phyloP scores from a whole-genome alignment of 140 eudicot species.

The Artemisia princeps region DNA sequence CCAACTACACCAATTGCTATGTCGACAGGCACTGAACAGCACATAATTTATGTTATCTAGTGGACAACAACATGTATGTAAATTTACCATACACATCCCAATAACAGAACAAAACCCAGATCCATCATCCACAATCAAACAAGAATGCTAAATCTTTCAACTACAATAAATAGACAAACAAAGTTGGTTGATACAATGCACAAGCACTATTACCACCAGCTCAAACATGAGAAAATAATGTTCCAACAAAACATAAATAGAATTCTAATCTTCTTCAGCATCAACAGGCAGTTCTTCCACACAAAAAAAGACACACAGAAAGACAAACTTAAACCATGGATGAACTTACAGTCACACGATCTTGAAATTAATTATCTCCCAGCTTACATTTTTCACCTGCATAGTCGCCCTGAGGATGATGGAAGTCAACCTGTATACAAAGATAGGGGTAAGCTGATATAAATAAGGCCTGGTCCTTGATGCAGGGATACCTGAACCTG shows the following conservation, averaged over 20 bases:
- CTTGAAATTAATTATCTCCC: constrained; percentile 23
- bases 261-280: constrained; percentile 1
- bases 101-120: not conserved
- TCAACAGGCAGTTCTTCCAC: constrained; percentile 9
- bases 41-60: too few species aligned
- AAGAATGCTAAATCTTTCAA: constrained; percentile 7
- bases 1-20: too few species aligned
- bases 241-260: constrained; percentile 15
- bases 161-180: constrained; percentile 1
- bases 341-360: constrained; percentile 16
- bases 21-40: too few species aligned
- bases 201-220: not conserved
- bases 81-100: too few species aligned
- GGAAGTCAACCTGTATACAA: constrained; percentile 61
- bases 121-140: not conserved
- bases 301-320: constrained; percentile 6
- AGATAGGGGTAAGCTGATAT: constrained; percentile 47
- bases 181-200: constrained; percentile 5
- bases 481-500: constrained; percentile 70
- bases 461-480: constrained; percentile 35
- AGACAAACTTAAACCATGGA: constrained; percentile 9
- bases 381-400: constrained; percentile 13
- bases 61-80: too few species aligned
- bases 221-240: constrained; percentile 5
- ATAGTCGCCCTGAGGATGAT: constrained; percentile 31